Base-by-base conservation (phyloP, 169 alveolate species). In the Plasmodium ovale region DNA sequence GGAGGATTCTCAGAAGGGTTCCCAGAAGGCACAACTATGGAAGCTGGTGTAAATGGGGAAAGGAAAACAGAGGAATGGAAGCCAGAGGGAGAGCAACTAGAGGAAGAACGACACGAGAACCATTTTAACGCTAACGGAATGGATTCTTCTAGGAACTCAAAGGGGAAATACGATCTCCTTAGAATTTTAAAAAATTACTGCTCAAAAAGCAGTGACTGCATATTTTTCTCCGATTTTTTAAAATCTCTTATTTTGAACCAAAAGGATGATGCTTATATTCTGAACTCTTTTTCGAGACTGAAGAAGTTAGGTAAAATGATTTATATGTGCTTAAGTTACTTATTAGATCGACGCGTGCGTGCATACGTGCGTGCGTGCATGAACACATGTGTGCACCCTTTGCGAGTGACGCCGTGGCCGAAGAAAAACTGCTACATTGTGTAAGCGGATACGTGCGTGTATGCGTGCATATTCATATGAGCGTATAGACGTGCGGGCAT, bases 241-340 rank as follows among this genome's bases (percentile, higher is more conserved):
- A 77, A 62, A 54, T 60, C 70, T 9, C 62, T 77, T 42, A 77
- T 77, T 60, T 19, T 60, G 56, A 60, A 29, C 54, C 88, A 60
- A 49, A 77, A 77, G 49, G 74, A 77, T 62, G 88, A 77, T 37
- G 37, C 19, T 21, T 77, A 77, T 53, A 77, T 77, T 29, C 54
- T 77, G 10, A 16, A 54, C 23, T 42, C 27, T 35, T 54, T 77
- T 49, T 31, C 88, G 44, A 77, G 31, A 49, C 47, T 77, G 64
- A 60, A 77, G 19, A 64, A 77, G 25, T 62, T 77, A 62, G 69
- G 88, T 77, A 77, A 77, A 16, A 65, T 9, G 16, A n/a, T 69
- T 69, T 53, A 53, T 53, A 16, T 9, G 29, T 53, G 19, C 19
- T 6, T 9, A n/a, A n/a, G n/a, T 53, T 39, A 39, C 51, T 39